phyloP scores from a whole-genome alignment of 306 rosid genomes.

The Lathyrus aphaca region DNA sequence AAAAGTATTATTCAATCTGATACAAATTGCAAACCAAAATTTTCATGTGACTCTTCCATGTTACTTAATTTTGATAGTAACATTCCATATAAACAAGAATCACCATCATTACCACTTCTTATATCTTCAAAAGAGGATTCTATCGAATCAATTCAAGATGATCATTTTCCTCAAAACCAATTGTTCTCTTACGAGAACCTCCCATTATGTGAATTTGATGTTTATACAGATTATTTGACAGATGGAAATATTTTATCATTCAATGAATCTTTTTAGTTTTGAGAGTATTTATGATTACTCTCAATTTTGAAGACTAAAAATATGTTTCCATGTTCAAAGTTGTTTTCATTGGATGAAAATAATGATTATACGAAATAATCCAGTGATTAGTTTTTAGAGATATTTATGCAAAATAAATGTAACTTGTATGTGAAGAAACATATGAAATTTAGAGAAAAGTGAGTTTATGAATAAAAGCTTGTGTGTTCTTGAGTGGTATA shows the following conservation, averaged over 20 bases:
- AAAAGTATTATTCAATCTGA: slow-evolving; percentile 35
- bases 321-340: no score
- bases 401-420: no score
- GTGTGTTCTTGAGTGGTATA: no score
- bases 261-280: background rate
- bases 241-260: background rate
- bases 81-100: background rate
- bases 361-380: no score
- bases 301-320: background rate
- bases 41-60: background rate
- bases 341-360: no score
- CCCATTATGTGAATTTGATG: background rate
- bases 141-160: background rate
- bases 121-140: background rate
- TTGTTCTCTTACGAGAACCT: background rate
- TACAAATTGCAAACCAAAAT: slow-evolving; percentile 29
- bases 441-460: no score
- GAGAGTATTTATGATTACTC: background rate
- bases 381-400: no score
- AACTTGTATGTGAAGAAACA: no score
- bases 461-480: no score
- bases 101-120: background rate
- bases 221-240: background rate
- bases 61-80: slow-evolving; percentile 33
- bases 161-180: background rate